phyloP scores from a whole-genome alignment of 2,329 filamentous ascomycete genomes.

The Lachnellula arida region DNA sequence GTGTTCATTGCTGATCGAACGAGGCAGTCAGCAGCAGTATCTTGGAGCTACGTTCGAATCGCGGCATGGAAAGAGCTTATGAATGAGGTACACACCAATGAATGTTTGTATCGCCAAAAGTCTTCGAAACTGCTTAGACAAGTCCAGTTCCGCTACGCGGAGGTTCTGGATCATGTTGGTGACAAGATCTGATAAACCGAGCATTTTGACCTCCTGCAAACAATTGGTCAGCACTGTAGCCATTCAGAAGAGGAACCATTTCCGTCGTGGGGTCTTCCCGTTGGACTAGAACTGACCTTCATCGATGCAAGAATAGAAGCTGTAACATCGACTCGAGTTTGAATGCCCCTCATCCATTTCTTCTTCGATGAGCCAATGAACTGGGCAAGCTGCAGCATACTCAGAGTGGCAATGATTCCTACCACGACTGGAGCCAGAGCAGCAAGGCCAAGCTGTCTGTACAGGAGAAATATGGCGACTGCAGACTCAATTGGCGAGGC shows the following conservation, averaged over 20 bases:
- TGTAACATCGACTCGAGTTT: slow-evolving; percentile 29
- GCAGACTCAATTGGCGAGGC: slow-evolving; percentile 27
- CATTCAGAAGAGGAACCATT: no score
- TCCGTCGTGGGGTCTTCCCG: no score
- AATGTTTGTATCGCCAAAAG: slow-evolving; percentile 26
- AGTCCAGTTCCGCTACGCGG: slow-evolving; percentile 35
- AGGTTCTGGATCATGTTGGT: slow-evolving; percentile 33
- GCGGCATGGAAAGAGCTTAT: no score
- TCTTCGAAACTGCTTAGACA: slow-evolving; percentile 36
- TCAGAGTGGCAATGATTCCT: slow-evolving; percentile 26
- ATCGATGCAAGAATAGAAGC: slow-evolving; percentile 29
- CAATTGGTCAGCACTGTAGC: neutral
- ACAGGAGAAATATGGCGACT: slow-evolving; percentile 28
- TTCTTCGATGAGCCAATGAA: slow-evolving; percentile 27
- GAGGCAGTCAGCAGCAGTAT: neutral
- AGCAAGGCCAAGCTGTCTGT: slow-evolving; percentile 27
- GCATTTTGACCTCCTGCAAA: slow-evolving; percentile 29
- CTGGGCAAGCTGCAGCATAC: slow-evolving; percentile 18
- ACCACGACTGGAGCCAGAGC: slow-evolving; percentile 22
- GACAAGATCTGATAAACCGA: slow-evolving; percentile 34
- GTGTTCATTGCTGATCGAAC: slow-evolving; percentile 21
- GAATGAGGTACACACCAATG: slow-evolving; percentile 8
- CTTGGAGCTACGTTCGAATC: no score
- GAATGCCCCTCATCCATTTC: slow-evolving; percentile 29
- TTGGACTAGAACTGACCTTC: slow-evolving; percentile 18